Evolutionary conservation across 805 yeast species (phyloP).

Genomic region (Komagataella mondaviorum): DNA sequence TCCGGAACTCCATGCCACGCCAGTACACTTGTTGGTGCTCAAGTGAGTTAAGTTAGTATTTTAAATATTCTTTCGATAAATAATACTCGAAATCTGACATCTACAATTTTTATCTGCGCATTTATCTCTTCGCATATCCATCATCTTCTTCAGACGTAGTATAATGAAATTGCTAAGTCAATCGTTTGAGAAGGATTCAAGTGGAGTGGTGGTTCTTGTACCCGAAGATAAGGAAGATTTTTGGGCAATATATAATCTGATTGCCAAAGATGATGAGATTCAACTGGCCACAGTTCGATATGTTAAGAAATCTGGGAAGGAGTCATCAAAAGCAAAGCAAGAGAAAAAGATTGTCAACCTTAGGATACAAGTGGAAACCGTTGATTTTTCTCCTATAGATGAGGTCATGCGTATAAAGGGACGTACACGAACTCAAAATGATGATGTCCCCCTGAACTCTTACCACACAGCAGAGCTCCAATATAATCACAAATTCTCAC

Average conservation of each 20-base stretch:
- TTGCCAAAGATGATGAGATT: slow-evolving; percentile 65
- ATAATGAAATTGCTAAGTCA: slow-evolving; percentile 47
- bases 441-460: slow-evolving; percentile 72
- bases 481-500: slow-evolving; percentile 50
- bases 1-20: slow-evolving; percentile 71
- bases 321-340: slow-evolving; percentile 20
- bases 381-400: slow-evolving; percentile 71
- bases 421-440: slow-evolving; percentile 48
- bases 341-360: slow-evolving; percentile 51
- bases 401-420: slow-evolving; percentile 74
- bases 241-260: slow-evolving; percentile 75
- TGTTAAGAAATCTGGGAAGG: slow-evolving; percentile 24
- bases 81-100: not conserved
- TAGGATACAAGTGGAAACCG: slow-evolving; percentile 45
- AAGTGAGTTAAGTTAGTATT: slow-evolving; percentile 45
- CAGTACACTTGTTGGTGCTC: slow-evolving; percentile 58
- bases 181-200: slow-evolving; percentile 38
- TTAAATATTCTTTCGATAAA: not conserved
- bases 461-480: slow-evolving; percentile 80
- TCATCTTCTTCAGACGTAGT: not conserved
- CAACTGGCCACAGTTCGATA: slow-evolving; percentile 58
- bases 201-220: slow-evolving; percentile 51
- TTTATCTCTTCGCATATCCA: not conserved
- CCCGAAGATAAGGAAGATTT: slow-evolving; percentile 89
- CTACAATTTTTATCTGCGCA: not conserved